Percentiles rank a stretch among this genome's conserved stretches.
phyloP scores from a whole-genome alignment of 148 eudicot genomes.

The Dianthus caryophyllus region DNA sequence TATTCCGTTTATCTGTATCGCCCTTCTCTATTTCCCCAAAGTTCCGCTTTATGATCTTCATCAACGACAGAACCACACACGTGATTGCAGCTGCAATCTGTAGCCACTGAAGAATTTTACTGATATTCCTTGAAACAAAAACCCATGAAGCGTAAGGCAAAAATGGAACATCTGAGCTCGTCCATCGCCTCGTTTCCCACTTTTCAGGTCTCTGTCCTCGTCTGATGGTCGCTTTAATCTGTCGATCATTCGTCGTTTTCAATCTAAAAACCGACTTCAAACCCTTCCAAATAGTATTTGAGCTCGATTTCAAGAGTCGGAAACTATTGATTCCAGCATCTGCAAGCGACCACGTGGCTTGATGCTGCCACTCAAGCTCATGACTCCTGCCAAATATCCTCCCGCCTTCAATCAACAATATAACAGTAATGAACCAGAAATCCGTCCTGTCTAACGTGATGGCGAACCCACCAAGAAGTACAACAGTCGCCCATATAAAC shows the following conservation, averaged over 20 bases:
- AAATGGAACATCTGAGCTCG: conserved; percentile 63
- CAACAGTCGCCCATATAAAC: conserved; percentile 97
- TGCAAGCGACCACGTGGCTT: conserved; percentile 76
- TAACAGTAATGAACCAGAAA: conserved; percentile 78
- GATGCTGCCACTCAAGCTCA: conserved; percentile 96
- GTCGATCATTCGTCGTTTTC: conserved; percentile 17
- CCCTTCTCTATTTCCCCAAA: conserved; percentile 54
- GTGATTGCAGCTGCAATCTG: conserved; percentile 67
- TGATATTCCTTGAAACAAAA: conserved; percentile 56
- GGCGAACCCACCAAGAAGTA: conserved; percentile 89
- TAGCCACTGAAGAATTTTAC: conserved; percentile 68
- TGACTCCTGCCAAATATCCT: conserved; percentile 82
- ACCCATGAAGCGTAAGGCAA: conserved; percentile 61
- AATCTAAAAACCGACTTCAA: conserved; percentile 31
- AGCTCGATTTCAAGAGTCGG: conserved; percentile 45
- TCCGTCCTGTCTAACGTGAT: conserved; percentile 64
- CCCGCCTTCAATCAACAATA: conserved; percentile 69
- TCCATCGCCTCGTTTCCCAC: conserved; percentile 49
- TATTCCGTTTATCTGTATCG: conserved; percentile 59
- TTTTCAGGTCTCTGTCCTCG: conserved; percentile 5
- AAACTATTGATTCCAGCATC: conserved; percentile 62
- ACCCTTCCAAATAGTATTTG: conserved; percentile 28
- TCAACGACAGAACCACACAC: conserved; percentile 63
- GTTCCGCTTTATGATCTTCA: conserved; percentile 53
- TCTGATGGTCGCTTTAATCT: conserved; percentile 17